Evolutionary conservation across 768 basidiomycete species (phyloP).

Genomic region (Xerocomellus intermedius): DNA sequence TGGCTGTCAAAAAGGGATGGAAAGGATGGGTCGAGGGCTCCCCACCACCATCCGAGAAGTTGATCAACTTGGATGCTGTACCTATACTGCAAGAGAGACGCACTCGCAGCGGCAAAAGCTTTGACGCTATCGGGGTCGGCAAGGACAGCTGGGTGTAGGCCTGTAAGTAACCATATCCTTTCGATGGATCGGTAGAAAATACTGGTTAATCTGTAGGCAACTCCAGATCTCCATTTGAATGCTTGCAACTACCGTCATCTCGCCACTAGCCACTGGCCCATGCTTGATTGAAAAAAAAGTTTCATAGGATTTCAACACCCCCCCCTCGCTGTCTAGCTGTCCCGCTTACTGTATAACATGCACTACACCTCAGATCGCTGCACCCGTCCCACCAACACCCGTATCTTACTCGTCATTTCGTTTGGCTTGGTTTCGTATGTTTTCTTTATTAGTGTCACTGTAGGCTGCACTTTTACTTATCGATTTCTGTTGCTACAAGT

Average conservation of each 20-base stretch:
- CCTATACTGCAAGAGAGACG: slow-evolving; percentile 69
- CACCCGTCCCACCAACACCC: slow-evolving; percentile 12
- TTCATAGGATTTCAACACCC: slow-evolving; percentile 7
- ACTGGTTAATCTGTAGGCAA: slow-evolving; percentile 29
- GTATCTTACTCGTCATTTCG: slow-evolving; percentile 21
- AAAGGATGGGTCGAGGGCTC: slow-evolving; percentile 91
- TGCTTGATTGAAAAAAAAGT: slow-evolving; percentile 14
- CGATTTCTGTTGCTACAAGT: slow-evolving; percentile 30
- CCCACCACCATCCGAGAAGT: slow-evolving; percentile 72
- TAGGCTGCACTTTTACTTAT: slow-evolving; percentile 30
- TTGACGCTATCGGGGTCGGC: slow-evolving; percentile 77
- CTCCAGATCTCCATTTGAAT: slow-evolving; percentile 2
- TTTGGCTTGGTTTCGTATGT: slow-evolving; percentile 20
- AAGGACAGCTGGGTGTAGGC: slow-evolving; percentile 73
- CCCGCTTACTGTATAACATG: slow-evolving; percentile 26
- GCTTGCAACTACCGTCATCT: background rate
- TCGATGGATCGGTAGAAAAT: slow-evolving; percentile 49
- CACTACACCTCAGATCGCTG: slow-evolving; percentile 19
- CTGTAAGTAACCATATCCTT: slow-evolving; percentile 39
- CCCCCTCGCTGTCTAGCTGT: slow-evolving; percentile 16
- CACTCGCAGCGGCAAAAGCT: slow-evolving; percentile 82
- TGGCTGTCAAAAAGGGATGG: slow-evolving; percentile 77
- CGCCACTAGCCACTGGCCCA: background rate
- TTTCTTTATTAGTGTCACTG: slow-evolving; percentile 28
- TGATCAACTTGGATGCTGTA: slow-evolving; percentile 78